Base-by-base conservation (phyloP, 1,139 yeast genomes). In the Yamadazyma trypodendri region DNA sequence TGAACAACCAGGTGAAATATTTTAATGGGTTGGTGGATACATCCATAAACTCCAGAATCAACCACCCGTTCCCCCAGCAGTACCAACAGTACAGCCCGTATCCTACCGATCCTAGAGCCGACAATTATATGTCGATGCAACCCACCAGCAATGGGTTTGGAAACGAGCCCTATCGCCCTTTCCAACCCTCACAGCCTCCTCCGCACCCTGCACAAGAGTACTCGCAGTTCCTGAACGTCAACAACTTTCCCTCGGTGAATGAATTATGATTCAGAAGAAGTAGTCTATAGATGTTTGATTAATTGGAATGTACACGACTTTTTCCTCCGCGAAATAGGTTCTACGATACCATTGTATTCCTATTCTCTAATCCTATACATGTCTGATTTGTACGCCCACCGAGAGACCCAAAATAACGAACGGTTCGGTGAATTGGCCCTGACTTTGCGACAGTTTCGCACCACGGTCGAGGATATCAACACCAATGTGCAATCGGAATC, bases 11-110 rank as follows among this genome's bases (percentile, higher is more conserved):
- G 22, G 77, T 85, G 34, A 69, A 74, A 39, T 64, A 75, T 7
- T 90, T 88, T 56, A 88, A 87, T 53, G 78, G 77, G 36, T 61
- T 87, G 38, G 72, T 85, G 64, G 89, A 85, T 47, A 52, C 49
- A n/a, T 64, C 60, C 60, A 69, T 70, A 12, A 46, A 45, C 31
- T 44, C 32, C 28, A 39, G 65, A 41, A 53, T 54, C 14, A 49
- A 40, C 28, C 18, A 21, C 3, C 36, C 10, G 32, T 21, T 16
- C 34, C 28, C 17, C 6, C 28, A 16, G 22, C 23, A 12, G 3
- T 24, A 32, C 22, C 28, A 12, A 12, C 16, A 11, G 23, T 17
- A 24, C 18, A 17, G 25, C 12, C 36, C 31, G 8, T 17, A 27
- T n/a, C 33, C 36, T 23, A 35, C 38, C 13, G 31, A 23, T 13